phyloP scores from a whole-genome alignment of 139 green algal species.

The Chlamydomonas applanata region DNA sequence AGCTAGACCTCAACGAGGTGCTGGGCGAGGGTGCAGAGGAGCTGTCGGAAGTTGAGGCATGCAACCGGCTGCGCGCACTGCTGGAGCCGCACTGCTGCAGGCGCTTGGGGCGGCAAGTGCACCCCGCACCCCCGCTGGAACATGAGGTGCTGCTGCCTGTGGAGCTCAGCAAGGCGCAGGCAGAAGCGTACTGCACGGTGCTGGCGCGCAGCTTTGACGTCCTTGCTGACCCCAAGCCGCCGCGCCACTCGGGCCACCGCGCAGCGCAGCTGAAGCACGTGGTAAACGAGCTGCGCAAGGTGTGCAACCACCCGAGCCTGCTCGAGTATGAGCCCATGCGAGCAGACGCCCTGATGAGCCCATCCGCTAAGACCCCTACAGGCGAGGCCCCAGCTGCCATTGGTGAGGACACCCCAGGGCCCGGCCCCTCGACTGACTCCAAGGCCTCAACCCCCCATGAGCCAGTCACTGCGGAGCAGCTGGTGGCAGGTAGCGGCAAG shows the following conservation, averaged over 20 bases:
- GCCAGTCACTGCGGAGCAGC: too few species aligned
- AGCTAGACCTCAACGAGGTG: background rate
- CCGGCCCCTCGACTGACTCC: too few species aligned
- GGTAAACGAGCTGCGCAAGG: conserved; percentile 55
- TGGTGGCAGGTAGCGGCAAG: conserved; percentile 48
- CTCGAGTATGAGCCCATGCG: conserved; percentile 44
- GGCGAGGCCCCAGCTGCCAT: too few species aligned
- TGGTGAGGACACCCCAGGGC: too few species aligned
- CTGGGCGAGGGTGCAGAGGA: background rate
- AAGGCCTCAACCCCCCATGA: too few species aligned
- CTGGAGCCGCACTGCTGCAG: conserved; percentile 21
- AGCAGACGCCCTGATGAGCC: background rate
- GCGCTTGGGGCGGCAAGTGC: conserved; percentile 1
- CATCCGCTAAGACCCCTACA: too few species aligned
- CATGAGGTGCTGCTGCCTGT: conserved; percentile 51
- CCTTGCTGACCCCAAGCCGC: conserved; percentile 56
- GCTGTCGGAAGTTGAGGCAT: background rate
- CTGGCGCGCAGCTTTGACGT: conserved; percentile 59
- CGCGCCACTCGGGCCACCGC: conserved; percentile 28
- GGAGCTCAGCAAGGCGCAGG: conserved; percentile 44
- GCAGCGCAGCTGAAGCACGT: conserved; percentile 48
- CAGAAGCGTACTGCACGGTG: conserved; percentile 53
- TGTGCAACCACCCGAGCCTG: conserved; percentile 55
- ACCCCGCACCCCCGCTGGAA: background rate
- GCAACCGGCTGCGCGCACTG: conserved; percentile 17